Base-by-base conservation (phyloP, 257 asterid genomes). In the Mentha longifolia region DNA sequence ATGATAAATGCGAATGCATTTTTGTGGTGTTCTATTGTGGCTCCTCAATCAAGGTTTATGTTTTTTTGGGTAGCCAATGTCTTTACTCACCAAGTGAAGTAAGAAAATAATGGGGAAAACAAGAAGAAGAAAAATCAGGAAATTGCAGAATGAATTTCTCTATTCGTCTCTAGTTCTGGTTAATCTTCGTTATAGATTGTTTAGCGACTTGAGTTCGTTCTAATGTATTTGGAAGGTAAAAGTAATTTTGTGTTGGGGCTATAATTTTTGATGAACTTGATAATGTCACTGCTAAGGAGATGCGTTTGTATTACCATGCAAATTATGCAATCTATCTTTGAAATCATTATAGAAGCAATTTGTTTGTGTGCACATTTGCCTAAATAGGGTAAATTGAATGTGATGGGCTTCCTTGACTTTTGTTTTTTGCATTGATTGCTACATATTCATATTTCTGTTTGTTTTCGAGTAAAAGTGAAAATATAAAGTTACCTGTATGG, bases 401-500 rank as follows among this genome's bases (percentile, higher is more conserved):
- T 45, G 55, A 63, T 63, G 31, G 13, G 33, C 69, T 64, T 64
- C 13, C 68, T 55, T 16, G 20, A 19, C 14, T 62, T 42, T 19
- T 42, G 9, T 61, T 4, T 41, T 62, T 16, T 41, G 8, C 37
- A 42, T 11, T 62, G 22, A 9, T 5, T 35, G 16, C 25, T 22
- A 25, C 25, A 10, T 4, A 14, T 55, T 25, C 16, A 12, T 30
- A 11, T 58, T 15, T 6, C 41, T 14, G 19, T 58, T 31, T 6
- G 11, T 61, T 64, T 45, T 64, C 57, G 41, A 45, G 20, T 45
- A 30, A 42, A 13, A 28, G 10, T 41, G 35, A 4, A 49, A 45
- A 22, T n/a, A 31, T 11, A 19, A 17, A 37, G 20, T 0, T 31
- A 17, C 14, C 20, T 17, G 51, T 14, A 12, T 52, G 8, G 43